Evolutionary conservation across 352 stramenopile species (phyloP).

Genomic region (Phytopythium mirpurense): DNA sequence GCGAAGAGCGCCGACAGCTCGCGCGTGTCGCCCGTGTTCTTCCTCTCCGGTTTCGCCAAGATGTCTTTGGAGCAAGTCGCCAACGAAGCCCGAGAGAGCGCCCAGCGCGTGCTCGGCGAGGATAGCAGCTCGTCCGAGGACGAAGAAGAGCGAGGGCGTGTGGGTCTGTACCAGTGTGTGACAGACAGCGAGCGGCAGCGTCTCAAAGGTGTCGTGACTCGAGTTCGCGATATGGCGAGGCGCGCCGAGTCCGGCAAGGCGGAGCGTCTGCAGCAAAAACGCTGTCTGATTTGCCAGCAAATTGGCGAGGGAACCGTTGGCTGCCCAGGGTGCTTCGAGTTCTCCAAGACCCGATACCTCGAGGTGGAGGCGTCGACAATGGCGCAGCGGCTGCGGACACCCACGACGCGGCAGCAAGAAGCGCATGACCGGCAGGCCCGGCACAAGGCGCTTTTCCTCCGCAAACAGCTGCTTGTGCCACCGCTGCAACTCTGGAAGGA

Average conservation of each 20-base stretch:
- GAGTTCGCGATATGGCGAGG: not conserved
- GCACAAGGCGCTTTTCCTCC: slow-evolving; percentile 31
- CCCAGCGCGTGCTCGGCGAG: slow-evolving; percentile 12
- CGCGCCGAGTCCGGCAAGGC: not conserved
- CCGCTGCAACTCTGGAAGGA: slow-evolving; percentile 14
- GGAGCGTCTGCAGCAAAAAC: too few species aligned
- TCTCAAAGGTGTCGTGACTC: not conserved
- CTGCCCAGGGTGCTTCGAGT: slow-evolving; percentile 66
- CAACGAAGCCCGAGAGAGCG: slow-evolving; percentile 25
- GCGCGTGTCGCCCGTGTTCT: slow-evolving; percentile 63
- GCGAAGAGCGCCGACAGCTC: slow-evolving; percentile 29
- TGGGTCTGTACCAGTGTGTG: not conserved
- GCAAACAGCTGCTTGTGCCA: slow-evolving; percentile 45
- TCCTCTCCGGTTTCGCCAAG: slow-evolving; percentile 51
- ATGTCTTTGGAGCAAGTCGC: slow-evolving; percentile 43
- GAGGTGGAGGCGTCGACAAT: slow-evolving; percentile 25
- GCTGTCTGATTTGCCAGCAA: slow-evolving; percentile 34
- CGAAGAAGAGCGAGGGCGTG: slow-evolving; percentile 10
- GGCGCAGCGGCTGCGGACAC: slow-evolving; percentile 42
- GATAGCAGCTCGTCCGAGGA: slow-evolving; percentile 17
- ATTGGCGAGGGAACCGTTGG: slow-evolving; percentile 19
- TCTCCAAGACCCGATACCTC: slow-evolving; percentile 33
- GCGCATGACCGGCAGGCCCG: slow-evolving; percentile 24
- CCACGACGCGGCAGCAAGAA: slow-evolving; percentile 52
- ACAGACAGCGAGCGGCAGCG: slow-evolving; percentile 3